Conservation (phyloP, 2,329 filamentous ascomycete genomes). For the Trichoderma breve region DNA sequence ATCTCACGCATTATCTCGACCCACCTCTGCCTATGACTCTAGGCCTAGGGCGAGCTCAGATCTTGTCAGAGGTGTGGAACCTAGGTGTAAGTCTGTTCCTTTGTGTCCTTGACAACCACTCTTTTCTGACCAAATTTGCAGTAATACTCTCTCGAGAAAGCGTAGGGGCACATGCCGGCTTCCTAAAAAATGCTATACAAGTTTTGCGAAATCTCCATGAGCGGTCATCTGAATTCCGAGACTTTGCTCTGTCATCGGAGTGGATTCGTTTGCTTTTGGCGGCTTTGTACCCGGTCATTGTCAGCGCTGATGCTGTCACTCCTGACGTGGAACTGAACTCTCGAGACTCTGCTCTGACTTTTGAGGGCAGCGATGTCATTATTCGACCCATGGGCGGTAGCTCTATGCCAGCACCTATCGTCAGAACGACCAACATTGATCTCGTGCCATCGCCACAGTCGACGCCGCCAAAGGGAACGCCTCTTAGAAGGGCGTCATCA, state of each 20-base stretch:
- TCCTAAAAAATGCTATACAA: constrained; percentile 73
- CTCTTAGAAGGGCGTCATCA: constrained; percentile 78
- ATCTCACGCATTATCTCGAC: constrained; percentile 1
- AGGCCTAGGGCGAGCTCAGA: constrained; percentile 59
- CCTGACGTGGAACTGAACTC: constrained; percentile 87
- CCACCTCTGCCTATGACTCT: constrained; percentile 23
- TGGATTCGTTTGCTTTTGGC: constrained; percentile 78
- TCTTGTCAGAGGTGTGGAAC: constrained; percentile 58
- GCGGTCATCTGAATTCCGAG: constrained; percentile 74
- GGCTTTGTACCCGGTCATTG: constrained; percentile 82
- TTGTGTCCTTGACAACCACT: too few species aligned
- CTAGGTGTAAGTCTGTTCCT: constrained; percentile 44
- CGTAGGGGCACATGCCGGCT: constrained; percentile 52
- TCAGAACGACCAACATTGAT: constrained; percentile 64
- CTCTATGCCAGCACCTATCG: constrained; percentile 63
- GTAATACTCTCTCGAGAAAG: constrained; percentile 40
- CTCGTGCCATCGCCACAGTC: constrained; percentile 50
- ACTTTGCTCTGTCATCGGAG: constrained; percentile 76
- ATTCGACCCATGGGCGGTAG: constrained; percentile 66
- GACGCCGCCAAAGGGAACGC: constrained; percentile 53
- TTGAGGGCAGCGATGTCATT: constrained; percentile 82
- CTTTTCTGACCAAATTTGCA: constrained; percentile 25
- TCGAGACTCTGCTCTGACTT: constrained; percentile 74
- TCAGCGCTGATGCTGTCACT: constrained; percentile 78
- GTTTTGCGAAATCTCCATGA: constrained; percentile 77